These are phyloP conservation scores for Bolboschoenoplectus hybrid DNA, from an alignment of 202 grass and related monocot genomes.

Conservation along the genomic window DNA sequence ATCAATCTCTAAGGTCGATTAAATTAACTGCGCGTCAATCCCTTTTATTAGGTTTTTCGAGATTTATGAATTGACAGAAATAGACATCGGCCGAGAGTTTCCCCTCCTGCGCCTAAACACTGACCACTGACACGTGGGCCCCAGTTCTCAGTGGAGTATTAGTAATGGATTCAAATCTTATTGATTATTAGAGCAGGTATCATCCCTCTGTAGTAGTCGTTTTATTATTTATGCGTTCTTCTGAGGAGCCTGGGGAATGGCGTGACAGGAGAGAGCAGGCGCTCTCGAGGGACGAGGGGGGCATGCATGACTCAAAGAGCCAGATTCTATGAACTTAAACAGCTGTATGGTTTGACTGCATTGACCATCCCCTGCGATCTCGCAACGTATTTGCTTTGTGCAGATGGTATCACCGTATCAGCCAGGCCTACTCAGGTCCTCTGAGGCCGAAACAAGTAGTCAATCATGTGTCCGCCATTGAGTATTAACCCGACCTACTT, in stretches of 20 bases:
- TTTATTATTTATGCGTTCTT: not conserved
- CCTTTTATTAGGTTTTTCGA: not conserved
- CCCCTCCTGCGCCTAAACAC: not conserved
- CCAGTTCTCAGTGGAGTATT: not conserved
- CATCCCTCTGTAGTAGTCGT: too few species aligned
- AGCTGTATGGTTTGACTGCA: constrained; percentile 35
- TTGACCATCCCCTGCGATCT: constrained; percentile 1
- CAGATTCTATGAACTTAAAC: constrained; percentile 23
- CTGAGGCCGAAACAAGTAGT: not conserved
- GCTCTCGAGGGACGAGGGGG: not conserved
- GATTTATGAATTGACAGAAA: constrained; percentile 21
- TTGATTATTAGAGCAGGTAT: not conserved
- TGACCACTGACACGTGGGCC: not conserved
- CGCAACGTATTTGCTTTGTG: constrained; percentile 26
- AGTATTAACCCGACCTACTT: too few species aligned
- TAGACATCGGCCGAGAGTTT: not conserved
- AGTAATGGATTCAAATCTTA: constrained; percentile 3
- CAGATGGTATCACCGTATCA: not conserved
- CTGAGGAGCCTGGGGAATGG: not conserved
- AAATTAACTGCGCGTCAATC: not conserved
- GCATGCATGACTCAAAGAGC: not conserved
- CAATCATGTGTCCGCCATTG: not conserved
- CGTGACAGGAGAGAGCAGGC: not conserved
- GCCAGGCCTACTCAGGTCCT: not conserved
- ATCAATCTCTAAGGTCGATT: not conserved